Conservation (phyloP, 352 stramenopile species). For the Pythium plurisporium region DNA sequence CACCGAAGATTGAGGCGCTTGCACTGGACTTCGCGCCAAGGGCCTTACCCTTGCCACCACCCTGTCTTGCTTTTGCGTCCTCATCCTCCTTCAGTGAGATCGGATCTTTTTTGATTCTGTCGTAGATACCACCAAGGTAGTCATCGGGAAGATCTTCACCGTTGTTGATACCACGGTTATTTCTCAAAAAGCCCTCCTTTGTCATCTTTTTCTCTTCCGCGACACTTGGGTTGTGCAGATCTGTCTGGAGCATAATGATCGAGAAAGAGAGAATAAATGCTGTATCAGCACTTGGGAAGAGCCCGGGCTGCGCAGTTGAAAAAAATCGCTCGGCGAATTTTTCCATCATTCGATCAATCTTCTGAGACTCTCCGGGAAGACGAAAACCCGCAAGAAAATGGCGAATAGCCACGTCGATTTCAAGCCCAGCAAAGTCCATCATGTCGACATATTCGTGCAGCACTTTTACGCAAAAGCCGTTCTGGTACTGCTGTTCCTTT, state of each 20-base stretch:
- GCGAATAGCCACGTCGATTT: slow-evolving; percentile 98
- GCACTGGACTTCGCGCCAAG: slow-evolving; percentile 27
- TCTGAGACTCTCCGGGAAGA: slow-evolving; percentile 98
- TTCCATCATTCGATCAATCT: slow-evolving; percentile 99
- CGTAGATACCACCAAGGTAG: slow-evolving; percentile 93
- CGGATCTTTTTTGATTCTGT: slow-evolving; percentile 93
- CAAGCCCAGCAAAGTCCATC: slow-evolving; percentile 93
- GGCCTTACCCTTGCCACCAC: slow-evolving; percentile 17
- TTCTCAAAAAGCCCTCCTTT: slow-evolving; percentile 93
- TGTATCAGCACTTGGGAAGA: slow-evolving; percentile 96
- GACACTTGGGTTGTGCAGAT: slow-evolving; percentile 99
- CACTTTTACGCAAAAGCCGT: slow-evolving; percentile 89
- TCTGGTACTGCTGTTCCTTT: slow-evolving; percentile 94
- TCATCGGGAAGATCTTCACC: slow-evolving; percentile 93
- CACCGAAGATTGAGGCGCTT: slow-evolving; percentile 53
- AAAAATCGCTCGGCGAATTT: slow-evolving; percentile 96
- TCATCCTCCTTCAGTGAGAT: slow-evolving; percentile 98
- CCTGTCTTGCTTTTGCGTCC: slow-evolving; percentile 44
- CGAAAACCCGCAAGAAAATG: slow-evolving; percentile 97
- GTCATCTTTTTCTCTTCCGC: slow-evolving; percentile 97
- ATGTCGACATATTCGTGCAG: slow-evolving; percentile 96
- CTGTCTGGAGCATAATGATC: slow-evolving; percentile 86
- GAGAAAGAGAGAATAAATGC: slow-evolving; percentile 98
- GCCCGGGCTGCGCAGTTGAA: slow-evolving; percentile 56
- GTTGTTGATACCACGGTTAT: slow-evolving; percentile 97